Conservation (phyloP, 768 basidiomycete species). For the Leucocoprinus sp. region DNA sequence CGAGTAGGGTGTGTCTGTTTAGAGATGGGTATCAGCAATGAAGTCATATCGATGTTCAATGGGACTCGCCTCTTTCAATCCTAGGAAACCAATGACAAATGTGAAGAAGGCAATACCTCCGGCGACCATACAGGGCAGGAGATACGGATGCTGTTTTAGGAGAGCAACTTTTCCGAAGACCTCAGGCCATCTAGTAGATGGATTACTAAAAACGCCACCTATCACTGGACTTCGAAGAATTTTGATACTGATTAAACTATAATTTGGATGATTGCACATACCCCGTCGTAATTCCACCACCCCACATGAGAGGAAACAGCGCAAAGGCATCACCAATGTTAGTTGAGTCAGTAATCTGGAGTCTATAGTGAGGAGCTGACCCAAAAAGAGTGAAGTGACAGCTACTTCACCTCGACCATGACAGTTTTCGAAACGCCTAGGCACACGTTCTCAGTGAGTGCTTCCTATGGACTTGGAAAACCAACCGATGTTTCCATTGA, state of each 20-base stretch:
- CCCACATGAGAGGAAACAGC: conserved; percentile 27
- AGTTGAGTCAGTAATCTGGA: conserved; percentile 28
- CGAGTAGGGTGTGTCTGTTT: conserved; percentile 25
- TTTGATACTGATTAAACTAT: neutral
- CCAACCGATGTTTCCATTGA: conserved; percentile 29
- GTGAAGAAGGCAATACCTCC: conserved; percentile 26
- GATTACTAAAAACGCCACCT: conserved; percentile 57
- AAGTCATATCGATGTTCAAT: neutral
- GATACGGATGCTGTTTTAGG: conserved; percentile 33
- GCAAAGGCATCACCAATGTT: conserved; percentile 32
- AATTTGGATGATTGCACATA: conserved; percentile 13
- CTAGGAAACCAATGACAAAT: conserved; percentile 26
- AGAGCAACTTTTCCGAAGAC: conserved; percentile 38
- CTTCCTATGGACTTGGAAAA: neutral
- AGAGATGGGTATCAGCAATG: neutral
- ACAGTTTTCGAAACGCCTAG: conserved; percentile 37
- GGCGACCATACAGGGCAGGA: conserved; percentile 38
- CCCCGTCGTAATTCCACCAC: conserved; percentile 24
- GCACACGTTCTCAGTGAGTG: neutral
- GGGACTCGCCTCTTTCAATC: conserved; percentile 37
- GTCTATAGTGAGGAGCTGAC: neutral
- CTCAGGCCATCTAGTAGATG: conserved; percentile 51
- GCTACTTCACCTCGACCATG: conserved; percentile 31
- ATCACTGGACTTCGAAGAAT: conserved; percentile 44
- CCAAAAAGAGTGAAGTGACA: neutral